Percentiles rank a stretch among this genome's conserved stretches.
phyloP scores from a whole-genome alignment of 2,329 filamentous ascomycete species.

The Cercospora sesami region DNA sequence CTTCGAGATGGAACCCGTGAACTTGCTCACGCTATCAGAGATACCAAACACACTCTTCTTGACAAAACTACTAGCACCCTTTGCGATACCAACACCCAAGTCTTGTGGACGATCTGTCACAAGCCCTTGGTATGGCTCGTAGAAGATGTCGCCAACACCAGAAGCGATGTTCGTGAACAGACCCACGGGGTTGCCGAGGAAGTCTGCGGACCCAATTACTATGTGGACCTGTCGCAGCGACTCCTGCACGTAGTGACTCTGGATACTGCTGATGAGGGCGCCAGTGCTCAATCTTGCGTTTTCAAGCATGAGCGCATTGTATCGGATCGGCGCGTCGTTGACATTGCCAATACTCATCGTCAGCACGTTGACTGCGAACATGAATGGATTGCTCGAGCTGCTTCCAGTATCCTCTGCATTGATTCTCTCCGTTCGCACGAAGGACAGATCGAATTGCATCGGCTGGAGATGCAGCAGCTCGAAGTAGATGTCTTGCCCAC shows the following conservation, averaged over 20 bases:
- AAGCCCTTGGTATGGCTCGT: conserved; percentile 96
- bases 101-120: conserved; percentile 96
- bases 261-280: conserved; percentile 79
- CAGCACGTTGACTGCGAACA: conserved; percentile 98
- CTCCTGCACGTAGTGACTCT: conserved; percentile 95
- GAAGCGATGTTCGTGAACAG: conserved; percentile 98
- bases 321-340: conserved; percentile 91
- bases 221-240: conserved; percentile 95
- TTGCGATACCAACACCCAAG: conserved; percentile 90
- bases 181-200: conserved; percentile 94
- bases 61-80: conserved; percentile 93
- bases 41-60: conserved; percentile 99
- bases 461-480: conserved; percentile 95
- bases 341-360: conserved; percentile 99
- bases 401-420: conserved; percentile 94
- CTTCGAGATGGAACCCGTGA: conserved; percentile 96
- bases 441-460: conserved; percentile 96
- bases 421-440: conserved; percentile 93
- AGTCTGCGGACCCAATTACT: conserved; percentile 94
- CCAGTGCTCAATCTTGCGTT: conserved; percentile 89
- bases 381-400: conserved; percentile 80
- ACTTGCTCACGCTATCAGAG: conserved; percentile 95
- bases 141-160: conserved; percentile 96
- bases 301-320: conserved; percentile 92
- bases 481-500: conserved; percentile 95